Base-by-base conservation (phyloP, 495 filamentous ascomycete genomes). In the Penicillium lagena region DNA sequence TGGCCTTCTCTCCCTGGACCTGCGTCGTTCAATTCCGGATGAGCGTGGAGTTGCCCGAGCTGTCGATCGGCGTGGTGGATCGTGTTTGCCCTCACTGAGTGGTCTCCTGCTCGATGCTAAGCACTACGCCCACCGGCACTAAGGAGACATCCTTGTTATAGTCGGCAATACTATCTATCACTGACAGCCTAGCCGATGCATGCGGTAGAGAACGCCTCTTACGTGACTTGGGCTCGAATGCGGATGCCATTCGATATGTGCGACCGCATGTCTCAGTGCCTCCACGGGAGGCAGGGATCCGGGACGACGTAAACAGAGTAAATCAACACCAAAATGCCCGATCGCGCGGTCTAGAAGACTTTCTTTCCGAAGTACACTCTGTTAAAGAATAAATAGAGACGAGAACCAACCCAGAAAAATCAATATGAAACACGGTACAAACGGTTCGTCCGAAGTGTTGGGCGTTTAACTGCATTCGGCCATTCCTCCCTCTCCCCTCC, bases 141-240 rank as follows among this genome's bases (percentile, higher is more conserved):
- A 22, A 22, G 22, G 22, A 22, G 22, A 22, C 22, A 22, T 22
- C 22, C 2, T 12, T 47, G 47, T 37, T 22, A 35, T 37, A 39
- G 32, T 49, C 29, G 40, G 14, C 35, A 47, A 47, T 44, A 47
- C 40, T 43, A 38, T 45, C 4, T 17, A 4, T 17, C 22, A 22
- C 22, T 6, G 22, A 22, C 9, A 12, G 13, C 34, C 43, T 43
- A 43, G 39, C 36, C 22, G 50, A 46, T 37, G 46, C 42, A 42
- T 12, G 34, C 29, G 22, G 55, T 52, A 49, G 55, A 55, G 46
- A n/a, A 46, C 43, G 52, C 52, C 52, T 59, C 50, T 56, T 56
- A 56, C 52, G 52, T 49, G 56, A 47, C 47, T 40, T 12, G 37
- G 14, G 15, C 37, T 42, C 35, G 42, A 30, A 49, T 53, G 46